Evolutionary conservation across 345 rosid species (phyloP).

Genomic region (Populus ilicifolia): DNA sequence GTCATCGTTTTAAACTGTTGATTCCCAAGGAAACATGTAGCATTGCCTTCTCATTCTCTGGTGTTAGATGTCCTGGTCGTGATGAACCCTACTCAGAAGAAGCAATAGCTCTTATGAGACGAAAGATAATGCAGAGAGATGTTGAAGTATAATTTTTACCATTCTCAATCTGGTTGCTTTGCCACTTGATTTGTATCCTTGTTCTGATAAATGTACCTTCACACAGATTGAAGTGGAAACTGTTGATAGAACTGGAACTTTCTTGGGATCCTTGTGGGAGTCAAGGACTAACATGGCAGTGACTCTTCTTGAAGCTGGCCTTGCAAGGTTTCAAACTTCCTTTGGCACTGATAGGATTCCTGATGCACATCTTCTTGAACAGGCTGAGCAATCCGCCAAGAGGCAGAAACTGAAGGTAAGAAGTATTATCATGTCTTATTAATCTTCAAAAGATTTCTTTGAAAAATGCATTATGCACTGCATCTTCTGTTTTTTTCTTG

Average conservation of each 20-base stretch:
- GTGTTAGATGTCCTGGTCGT: conserved; percentile 97
- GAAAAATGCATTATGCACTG: not conserved
- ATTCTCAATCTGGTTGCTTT: conserved; percentile 4
- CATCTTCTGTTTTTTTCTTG: not conserved
- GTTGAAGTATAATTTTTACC: conserved; percentile 58
- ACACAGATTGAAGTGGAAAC: conserved; percentile 86
- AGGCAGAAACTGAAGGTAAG: conserved; percentile 81
- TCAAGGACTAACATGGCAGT: conserved; percentile 66
- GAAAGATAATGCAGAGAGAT: conserved; percentile 93
- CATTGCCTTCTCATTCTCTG: conserved; percentile 95
- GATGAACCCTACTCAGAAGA: conserved; percentile 88
- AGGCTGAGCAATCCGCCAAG: conserved; percentile 85
- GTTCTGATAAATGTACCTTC: conserved; percentile 2
- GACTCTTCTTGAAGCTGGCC: conserved; percentile 86
- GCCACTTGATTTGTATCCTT: conserved; percentile 2
- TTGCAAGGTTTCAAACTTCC: conserved; percentile 81
- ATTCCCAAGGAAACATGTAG: conserved; percentile 94
- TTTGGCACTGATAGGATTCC: conserved; percentile 78
- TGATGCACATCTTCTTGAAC: conserved; percentile 79
- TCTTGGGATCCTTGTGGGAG: conserved; percentile 96
- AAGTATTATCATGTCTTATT: not conserved
- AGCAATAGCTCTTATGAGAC: conserved; percentile 89
- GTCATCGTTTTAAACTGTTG: conserved; percentile 92
- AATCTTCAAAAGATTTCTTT: not conserved
- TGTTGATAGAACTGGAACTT: conserved; percentile 91